Percentiles rank a stretch among this genome's conserved stretches.
Conservation (phyloP, 2,329 filamentous ascomycete genomes). For the Thelonectria olida region DNA sequence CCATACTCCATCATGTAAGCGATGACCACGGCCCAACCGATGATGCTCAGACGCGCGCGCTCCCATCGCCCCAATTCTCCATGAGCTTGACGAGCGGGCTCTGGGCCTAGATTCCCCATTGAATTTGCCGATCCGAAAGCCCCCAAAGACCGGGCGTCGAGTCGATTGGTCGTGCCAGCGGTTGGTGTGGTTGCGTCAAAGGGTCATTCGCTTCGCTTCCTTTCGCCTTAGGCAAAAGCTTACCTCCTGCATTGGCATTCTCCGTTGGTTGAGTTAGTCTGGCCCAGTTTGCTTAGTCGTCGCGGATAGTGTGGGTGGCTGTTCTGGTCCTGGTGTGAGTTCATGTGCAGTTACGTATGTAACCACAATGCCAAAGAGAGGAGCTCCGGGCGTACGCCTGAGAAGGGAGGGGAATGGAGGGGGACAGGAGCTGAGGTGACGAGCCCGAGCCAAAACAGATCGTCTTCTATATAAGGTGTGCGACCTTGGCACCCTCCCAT, state of each 20-base stretch:
- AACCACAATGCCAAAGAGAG: neutral
- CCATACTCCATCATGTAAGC: neutral
- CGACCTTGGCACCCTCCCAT: neutral
- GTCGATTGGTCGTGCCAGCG: neutral
- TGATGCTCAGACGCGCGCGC: neutral
- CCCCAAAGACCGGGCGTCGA: neutral
- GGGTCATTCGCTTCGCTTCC: conserved; percentile 11
- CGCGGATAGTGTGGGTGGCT: no score
- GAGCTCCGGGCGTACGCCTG: conserved; percentile 1
- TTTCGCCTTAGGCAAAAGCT: conserved; percentile 17
- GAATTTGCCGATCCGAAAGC: conserved; percentile 2
- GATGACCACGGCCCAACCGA: conserved; percentile 3
- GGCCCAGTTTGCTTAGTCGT: no score
- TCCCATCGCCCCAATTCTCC: neutral
- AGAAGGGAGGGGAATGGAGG: no score
- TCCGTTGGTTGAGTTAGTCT: no score
- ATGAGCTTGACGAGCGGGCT: neutral
- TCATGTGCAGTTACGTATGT: conserved; percentile 6
- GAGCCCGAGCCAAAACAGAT: neutral
- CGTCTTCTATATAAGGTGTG: conserved; percentile 10
- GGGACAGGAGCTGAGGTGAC: neutral
- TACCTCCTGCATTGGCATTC: neutral
- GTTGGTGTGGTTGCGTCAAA: conserved; percentile 1
- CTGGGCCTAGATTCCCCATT: neutral
- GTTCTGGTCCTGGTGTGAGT: neutral